Evolutionary conservation across 23 red algal genomes (phyloP).

Genomic region (Gracilaria vermiculophylla): DNA sequence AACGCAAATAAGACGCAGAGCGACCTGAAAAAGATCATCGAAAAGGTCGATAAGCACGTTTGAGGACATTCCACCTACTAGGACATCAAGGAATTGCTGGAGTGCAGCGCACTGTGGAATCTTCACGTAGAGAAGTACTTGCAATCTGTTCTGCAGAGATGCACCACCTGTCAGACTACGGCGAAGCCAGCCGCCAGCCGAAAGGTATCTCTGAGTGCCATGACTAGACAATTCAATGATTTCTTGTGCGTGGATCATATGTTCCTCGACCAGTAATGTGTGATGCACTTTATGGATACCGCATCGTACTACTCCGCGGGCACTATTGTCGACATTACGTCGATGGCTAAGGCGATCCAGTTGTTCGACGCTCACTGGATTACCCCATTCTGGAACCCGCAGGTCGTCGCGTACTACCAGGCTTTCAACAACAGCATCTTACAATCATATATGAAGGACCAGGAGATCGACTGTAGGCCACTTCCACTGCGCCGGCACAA

Average conservation of each 20-base stretch:
- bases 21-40: slow-evolving; percentile 33
- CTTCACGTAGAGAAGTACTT: neutral
- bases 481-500: slow-evolving; percentile 44
- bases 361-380: neutral
- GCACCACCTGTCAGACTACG: slow-evolving; percentile 6
- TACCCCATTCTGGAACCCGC: slow-evolving; percentile 12
- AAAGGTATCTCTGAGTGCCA: slow-evolving; percentile 23
- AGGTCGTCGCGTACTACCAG: neutral
- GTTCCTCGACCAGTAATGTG: neutral
- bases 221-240: slow-evolving; percentile 8
- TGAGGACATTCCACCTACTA: slow-evolving; percentile 3
- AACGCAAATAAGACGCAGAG: neutral
- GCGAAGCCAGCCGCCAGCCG: neutral
- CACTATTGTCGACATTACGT: neutral
- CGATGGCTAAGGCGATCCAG: neutral
- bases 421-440: slow-evolving; percentile 32
- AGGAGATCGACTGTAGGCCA: neutral
- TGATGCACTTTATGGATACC: neutral
- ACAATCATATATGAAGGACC: neutral
- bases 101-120: slow-evolving; percentile 25
- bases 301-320: slow-evolving; percentile 6
- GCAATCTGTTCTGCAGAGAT: neutral
- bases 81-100: slow-evolving; percentile 8
- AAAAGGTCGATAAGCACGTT: neutral
- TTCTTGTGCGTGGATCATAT: slow-evolving; percentile 21